Evolutionary conservation across 257 asterid species (phyloP).

Genomic region (Echium plantagineum): DNA sequence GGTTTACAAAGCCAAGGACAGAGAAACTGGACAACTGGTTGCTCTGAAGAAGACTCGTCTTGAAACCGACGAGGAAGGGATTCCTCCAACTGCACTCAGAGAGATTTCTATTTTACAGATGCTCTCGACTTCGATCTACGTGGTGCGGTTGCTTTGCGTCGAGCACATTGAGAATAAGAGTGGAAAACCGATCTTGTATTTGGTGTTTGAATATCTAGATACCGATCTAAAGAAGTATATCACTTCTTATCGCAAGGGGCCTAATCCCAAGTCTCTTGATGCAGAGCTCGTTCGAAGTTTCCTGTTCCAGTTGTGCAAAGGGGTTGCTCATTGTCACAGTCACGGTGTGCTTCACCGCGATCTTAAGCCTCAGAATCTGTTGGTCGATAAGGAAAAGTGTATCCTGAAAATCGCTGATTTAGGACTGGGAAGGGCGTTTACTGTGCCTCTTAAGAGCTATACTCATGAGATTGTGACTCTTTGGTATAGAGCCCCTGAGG

Average conservation of each 20-base stretch:
- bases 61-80: conserved; percentile 94
- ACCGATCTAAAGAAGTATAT: conserved; percentile 84
- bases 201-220: conserved; percentile 87
- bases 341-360: conserved; percentile 98
- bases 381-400: conserved; percentile 90
- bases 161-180: conserved; percentile 77
- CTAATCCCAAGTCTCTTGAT: conserved; percentile 58
- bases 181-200: conserved; percentile 83
- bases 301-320: conserved; percentile 78
- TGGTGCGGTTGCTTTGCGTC: conserved; percentile 76
- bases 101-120: conserved; percentile 92
- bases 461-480: conserved; percentile 97
- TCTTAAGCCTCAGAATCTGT: conserved; percentile 86
- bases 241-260: conserved; percentile 74
- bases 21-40: conserved; percentile 71
- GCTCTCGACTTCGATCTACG: conserved; percentile 82
- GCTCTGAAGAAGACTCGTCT: conserved; percentile 95
- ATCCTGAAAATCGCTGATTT: conserved; percentile 90
- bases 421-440: conserved; percentile 87
- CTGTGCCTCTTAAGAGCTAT: conserved; percentile 91
- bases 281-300: conserved; percentile 60
- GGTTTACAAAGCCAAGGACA: conserved; percentile 94
- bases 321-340: conserved; percentile 92
- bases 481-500: conserved; percentile 98
- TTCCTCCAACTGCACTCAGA: conserved; percentile 88